phyloP scores from a whole-genome alignment of 2,329 filamentous ascomycete species.

The Botrytis squamosa region DNA sequence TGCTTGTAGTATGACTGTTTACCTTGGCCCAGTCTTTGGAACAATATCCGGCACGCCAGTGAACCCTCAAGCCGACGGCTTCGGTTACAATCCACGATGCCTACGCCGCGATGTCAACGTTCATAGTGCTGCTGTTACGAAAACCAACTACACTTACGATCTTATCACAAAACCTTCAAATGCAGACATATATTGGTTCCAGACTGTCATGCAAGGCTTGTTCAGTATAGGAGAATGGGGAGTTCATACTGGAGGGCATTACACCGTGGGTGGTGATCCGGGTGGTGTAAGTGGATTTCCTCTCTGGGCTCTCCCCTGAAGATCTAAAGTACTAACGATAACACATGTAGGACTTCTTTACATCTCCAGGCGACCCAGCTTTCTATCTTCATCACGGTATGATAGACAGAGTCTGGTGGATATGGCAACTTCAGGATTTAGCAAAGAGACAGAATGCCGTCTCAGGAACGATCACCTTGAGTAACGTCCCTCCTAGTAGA shows the following conservation, averaged over 20 bases:
- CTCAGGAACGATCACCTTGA: conserved; percentile 42
- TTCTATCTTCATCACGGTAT: conserved; percentile 49
- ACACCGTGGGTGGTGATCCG: conserved; percentile 47
- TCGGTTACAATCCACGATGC: conserved; percentile 45
- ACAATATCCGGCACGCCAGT: conserved; percentile 38
- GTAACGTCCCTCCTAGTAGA: conserved; percentile 42
- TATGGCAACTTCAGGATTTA: conserved; percentile 49
- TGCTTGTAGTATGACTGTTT: conserved; percentile 38
- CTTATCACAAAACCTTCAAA: conserved; percentile 41
- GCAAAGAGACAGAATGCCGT: conserved; percentile 34
- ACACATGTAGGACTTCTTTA: conserved; percentile 41
- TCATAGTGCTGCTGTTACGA: conserved; percentile 41
- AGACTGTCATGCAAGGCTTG: conserved; percentile 46
- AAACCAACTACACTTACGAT: conserved; percentile 41
- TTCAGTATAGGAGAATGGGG: conserved; percentile 38
- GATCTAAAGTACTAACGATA: neutral
- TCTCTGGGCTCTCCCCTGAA: neutral
- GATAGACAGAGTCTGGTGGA: conserved; percentile 48
- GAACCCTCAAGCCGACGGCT: conserved; percentile 37
- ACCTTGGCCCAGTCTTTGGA: conserved; percentile 48
- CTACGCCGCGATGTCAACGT: conserved; percentile 45
- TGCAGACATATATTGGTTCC: conserved; percentile 44
- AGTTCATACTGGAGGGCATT: conserved; percentile 45
- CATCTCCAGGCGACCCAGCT: conserved; percentile 45
- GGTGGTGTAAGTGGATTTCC: conserved; percentile 37